These are phyloP conservation scores for Serendipita vermifera DNA, from an alignment of 768 basidiomycete species.

Conservation along the genomic window DNA sequence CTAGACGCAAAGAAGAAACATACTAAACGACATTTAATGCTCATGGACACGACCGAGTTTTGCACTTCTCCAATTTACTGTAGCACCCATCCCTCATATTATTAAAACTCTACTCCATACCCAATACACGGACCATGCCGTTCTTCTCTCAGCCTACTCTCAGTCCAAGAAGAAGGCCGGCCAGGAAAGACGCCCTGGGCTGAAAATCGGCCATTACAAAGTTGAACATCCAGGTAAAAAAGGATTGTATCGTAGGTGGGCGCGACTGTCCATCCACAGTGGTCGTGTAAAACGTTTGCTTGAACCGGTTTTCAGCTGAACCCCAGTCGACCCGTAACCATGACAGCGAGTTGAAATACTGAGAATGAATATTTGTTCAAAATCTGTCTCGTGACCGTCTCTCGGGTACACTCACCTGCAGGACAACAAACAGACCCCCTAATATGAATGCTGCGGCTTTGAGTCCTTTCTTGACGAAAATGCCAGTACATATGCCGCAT, in stretches of 20 bases:
- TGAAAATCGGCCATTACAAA: constrained; percentile 92
- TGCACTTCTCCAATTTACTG: no score
- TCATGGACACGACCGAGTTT: no score
- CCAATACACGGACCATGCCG: not conserved
- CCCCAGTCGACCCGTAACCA: constrained; percentile 73
- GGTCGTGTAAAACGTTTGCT: constrained; percentile 53
- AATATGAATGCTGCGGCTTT: constrained; percentile 69
- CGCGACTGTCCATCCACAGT: constrained; percentile 40
- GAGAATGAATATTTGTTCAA: not conserved
- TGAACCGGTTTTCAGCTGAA: constrained; percentile 51
- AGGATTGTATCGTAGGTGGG: constrained; percentile 49
- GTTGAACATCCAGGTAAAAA: constrained; percentile 51
- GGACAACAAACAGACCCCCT: constrained; percentile 82
- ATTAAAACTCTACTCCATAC: no score
- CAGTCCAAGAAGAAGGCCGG: constrained; percentile 68
- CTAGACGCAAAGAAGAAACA: constrained; percentile 3
- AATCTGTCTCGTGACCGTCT: not conserved
- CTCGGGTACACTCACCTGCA: constrained; percentile 58
- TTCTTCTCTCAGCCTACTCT: constrained; percentile 48
- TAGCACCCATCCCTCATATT: no score
- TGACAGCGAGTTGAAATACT: constrained; percentile 71
- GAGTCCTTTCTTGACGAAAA: constrained; percentile 93
- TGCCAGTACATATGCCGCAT: constrained; percentile 75
- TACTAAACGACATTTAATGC: not conserved
- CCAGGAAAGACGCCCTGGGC: constrained; percentile 75